Evolutionary conservation across 331 rosid species (phyloP), one percentile per base, ranked within the genome.

Genomic region (Erythrophleum ivorense): DNA sequence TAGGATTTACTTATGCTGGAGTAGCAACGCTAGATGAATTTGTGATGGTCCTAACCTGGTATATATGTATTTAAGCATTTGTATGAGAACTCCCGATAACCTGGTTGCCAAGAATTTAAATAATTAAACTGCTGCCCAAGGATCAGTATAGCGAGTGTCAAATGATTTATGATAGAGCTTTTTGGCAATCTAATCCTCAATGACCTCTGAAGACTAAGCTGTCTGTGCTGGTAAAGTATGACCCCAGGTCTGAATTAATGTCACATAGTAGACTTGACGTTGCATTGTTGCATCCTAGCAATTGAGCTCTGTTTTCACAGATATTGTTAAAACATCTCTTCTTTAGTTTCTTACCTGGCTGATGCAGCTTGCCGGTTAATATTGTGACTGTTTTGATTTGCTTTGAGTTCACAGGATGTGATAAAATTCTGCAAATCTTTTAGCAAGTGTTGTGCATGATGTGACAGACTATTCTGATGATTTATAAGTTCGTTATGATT

Each of bases 211-310:
- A 66, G 71, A 54, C 46, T 57, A 16, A 55, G 85, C 54, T 68
- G 58, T 76, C 63, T 59, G 34, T 19, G 72, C 62, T 21, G 50
- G 57, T 21, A 60, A 68, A 36, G 52, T 76, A 31, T 33, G 66
- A 55, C 19, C 29, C 38, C 71, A 31, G 34, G 19, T 76, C 64
- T 75, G 54, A 49, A 76, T 76, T 75, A 18, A 49, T 19, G 16
- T 82, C 49, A 14, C 58, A 36, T 82, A 57, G n/a, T 8, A 57
- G 67, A 49, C 31, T 63, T 77, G 43, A 64, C 49, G 8, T 63
- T 77, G 73, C 79, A 60, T 75, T 48, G 63, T 71, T 62, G 46
- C 65, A 33, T 12, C 66, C 45, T 68, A 16, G 69, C 14, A 14
- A 7, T 19, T 49, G 52, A 59, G 82, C 40, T n/a, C 36, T 70